These are phyloP conservation scores for Colletotrichum sp. DNA, from an alignment of 2,329 filamentous ascomycete genomes.

Conservation along the genomic window DNA sequence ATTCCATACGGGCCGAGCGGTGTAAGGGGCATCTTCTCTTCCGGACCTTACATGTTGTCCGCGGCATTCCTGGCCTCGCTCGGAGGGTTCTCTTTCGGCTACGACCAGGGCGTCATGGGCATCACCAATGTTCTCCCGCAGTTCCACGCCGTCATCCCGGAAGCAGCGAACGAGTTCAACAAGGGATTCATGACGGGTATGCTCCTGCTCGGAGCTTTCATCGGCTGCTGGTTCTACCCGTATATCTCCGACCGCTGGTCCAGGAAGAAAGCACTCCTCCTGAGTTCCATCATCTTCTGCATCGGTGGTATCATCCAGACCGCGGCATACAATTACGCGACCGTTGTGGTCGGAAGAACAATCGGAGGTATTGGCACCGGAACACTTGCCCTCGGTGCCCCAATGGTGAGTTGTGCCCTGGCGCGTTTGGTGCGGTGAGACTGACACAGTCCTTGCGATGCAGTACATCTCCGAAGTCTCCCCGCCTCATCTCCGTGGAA, in stretches of 20 bases:
- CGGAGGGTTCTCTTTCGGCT: slow-evolving; percentile 37
- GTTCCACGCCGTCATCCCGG: slow-evolving; percentile 44
- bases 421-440: rapidly evolving
- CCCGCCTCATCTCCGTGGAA: slow-evolving; percentile 42
- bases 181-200: slow-evolving; percentile 44
- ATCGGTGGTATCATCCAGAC: slow-evolving; percentile 47
- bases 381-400: slow-evolving; percentile 24
- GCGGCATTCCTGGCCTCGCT: slow-evolving; percentile 41
- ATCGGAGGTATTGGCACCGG: slow-evolving; percentile 36
- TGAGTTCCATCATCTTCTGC: slow-evolving; percentile 42
- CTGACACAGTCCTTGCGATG: slow-evolving; percentile 23
- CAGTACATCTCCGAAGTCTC: slow-evolving; percentile 36
- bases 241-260: slow-evolving; percentile 45
- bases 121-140: slow-evolving; percentile 50
- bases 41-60: neutral
- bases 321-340: slow-evolving; percentile 27
- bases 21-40: slow-evolving; percentile 9
- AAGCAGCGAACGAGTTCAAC: slow-evolving; percentile 24
- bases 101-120: slow-evolving; percentile 40
- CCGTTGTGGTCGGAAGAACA: slow-evolving; percentile 30
- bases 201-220: slow-evolving; percentile 44
- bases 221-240: slow-evolving; percentile 38
- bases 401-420: slow-evolving; percentile 17
- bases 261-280: slow-evolving; percentile 44
- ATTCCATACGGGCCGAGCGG: slow-evolving; percentile 14